Evolutionary conservation across 805 yeast genomes (phyloP), one percentile per base, ranked within the genome.

Genomic region (Candida vaughaniae): DNA sequence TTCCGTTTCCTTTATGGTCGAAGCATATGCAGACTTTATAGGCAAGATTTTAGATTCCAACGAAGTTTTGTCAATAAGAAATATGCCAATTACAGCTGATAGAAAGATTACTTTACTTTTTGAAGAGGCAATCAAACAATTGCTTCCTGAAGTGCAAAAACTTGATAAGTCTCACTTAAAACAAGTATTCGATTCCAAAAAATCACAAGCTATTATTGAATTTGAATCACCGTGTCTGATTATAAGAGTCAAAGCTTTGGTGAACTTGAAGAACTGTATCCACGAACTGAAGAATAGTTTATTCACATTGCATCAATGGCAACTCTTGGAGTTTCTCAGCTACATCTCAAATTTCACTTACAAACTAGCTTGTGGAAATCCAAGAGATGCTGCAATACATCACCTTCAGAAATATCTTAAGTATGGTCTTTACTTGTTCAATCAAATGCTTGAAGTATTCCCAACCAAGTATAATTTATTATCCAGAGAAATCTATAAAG

Each of bases 1-100:
- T 28, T 41, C 53, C 12, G 52, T 58, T 2, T 37, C 43, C 9
- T 49, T 47, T 25, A 25, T 53, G 10, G 8, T 34, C 3, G 35
- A 30, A n/a, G 8, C 28, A 2, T 41, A 29, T 22, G 12, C 26
- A 6, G n/a, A 25, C 10, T 38, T 41, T 14, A 16, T 37, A 8
- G 22, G 29, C n/a, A 12, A 11, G 5, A 15, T 33, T 18, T 34
- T 22, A 10, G 28, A 25, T 20, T 5, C 6, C 29, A 6, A 12
- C 6, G 29, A 32, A n/a, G 7, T 34, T 14, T 15, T 18, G 8
- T 18, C 5, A 6, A 12, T 34, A n/a, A 5, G 12, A 11, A 7
- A 14, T 8, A 3, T 9, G 10, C 5, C 15, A 5, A 15, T 20
- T 10, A 10, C 19, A 5, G 25, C n/a, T 16, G 15, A 18, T 14